Evolutionary conservation across 345 rosid genomes (phyloP).

Genomic region (Cochlearia excelsa): DNA sequence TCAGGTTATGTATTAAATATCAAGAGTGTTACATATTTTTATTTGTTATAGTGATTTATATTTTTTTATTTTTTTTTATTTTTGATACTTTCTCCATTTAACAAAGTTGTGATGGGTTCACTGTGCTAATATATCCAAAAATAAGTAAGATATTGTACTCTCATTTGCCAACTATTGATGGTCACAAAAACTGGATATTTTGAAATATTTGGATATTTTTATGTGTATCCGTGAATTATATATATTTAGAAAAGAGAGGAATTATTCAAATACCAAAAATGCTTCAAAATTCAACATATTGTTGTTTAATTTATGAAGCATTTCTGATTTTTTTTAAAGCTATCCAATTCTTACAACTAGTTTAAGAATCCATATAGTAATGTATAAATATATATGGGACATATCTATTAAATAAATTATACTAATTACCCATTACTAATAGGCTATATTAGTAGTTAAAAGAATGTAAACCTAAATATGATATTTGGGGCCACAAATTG

Average conservation of each 20-base stretch:
- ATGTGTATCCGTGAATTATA: background rate
- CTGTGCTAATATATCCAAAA: constrained; percentile 23
- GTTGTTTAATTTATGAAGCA: too few species aligned
- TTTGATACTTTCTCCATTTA: constrained; percentile 10
- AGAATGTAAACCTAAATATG: too few species aligned
- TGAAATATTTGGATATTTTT: background rate
- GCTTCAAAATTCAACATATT: too few species aligned
- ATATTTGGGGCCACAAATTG: too few species aligned
- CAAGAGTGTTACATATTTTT: too few species aligned
- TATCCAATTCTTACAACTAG: too few species aligned
- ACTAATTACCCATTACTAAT: too few species aligned
- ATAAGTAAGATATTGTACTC: constrained; percentile 25
- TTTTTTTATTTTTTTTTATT: background rate
- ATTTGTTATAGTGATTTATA: background rate
- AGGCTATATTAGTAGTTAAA: too few species aligned
- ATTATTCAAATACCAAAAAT: background rate
- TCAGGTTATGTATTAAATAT: constrained; percentile 7
- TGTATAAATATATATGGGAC: too few species aligned
- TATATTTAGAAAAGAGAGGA: background rate
- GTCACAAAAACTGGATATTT: constrained; percentile 29
- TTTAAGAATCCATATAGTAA: too few species aligned
- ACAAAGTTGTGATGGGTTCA: constrained; percentile 24
- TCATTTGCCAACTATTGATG: constrained; percentile 30
- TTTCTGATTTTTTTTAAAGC: too few species aligned
- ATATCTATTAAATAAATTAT: too few species aligned